Evolutionary conservation across 305 asterid species (phyloP), one percentile per base, ranked within the genome.

Genomic region (Fraxinus nigra): DNA sequence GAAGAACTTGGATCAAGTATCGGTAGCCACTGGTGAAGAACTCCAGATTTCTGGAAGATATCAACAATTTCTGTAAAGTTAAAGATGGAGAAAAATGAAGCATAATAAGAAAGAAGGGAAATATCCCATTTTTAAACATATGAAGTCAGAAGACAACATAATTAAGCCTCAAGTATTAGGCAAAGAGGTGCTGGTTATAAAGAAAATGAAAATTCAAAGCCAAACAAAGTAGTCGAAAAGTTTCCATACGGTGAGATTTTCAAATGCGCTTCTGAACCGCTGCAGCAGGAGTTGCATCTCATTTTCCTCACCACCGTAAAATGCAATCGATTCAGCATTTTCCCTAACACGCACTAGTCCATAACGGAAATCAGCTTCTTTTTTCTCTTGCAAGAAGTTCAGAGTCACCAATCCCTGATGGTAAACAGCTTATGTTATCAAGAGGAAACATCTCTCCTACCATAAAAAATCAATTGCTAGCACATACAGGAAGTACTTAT

Each of bases 11-110:
- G 85, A 95, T 95, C 85, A 95, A 91, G 85, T 93, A 93, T 72
- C 97, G 91, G 82, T 95, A 95, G 75, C 98, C 99, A 85, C 4
- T 92, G 85, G 99, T 95, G 92, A 95, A 95, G 93, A 95, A 95
- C 38, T 95, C 99, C 90, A 95, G 89, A 85, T 95, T 95, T 90
- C 98, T 87, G 85, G 99, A 95, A 80, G 97, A 90, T 89, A 95
- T 89, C 95, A 95, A 85, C 82, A 95, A 82, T 93, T 88, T 78
- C 98, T 95, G 98, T 78, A 82, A 84, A 88, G 82, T 75, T 81
- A 82, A 85, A 85, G 81, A 79, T 20, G 82, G 82, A 70, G 79
- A 83, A n/a, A 72, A 34, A 76, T 81, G 79, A 82, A 43, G 46
- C 22, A 79, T 48, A 74, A 43, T 54, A 77, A 46, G 81, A 80